Conservation (phyloP, 2,329 filamentous ascomycete genomes). For the Xylariaceae sp. region DNA sequence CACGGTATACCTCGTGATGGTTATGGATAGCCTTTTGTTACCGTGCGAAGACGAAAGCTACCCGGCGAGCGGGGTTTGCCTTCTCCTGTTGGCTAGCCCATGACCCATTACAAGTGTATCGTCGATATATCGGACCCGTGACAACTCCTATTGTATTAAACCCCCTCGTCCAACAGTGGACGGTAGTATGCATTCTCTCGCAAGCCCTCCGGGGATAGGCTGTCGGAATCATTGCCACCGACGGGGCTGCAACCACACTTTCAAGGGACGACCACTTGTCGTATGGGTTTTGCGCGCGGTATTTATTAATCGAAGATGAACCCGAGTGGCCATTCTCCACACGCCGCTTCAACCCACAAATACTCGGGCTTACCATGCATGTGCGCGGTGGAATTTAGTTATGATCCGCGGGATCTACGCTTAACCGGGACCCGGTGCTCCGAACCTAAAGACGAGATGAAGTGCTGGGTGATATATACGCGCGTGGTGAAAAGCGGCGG, state of each 20-base stretch:
- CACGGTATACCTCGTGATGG: too few species aligned
- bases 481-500: background rate
- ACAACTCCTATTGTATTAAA: too few species aligned
- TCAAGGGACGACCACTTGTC: background rate
- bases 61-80: too few species aligned
- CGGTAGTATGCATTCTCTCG: background rate
- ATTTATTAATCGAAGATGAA: background rate
- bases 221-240: background rate
- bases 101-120: too few species aligned
- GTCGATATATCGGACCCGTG: too few species aligned
- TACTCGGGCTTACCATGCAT: background rate
- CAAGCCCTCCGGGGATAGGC: background rate
- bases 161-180: too few species aligned
- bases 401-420: slow-evolving; percentile 5
- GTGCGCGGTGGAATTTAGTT: background rate
- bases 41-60: too few species aligned
- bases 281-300: background rate
- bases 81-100: too few species aligned
- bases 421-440: background rate
- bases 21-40: too few species aligned
- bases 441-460: background rate
- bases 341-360: background rate
- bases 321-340: too few species aligned
- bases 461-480: too few species aligned
- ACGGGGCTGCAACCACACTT: background rate